These are phyloP conservation scores for Lactarius akahatsu DNA, from an alignment of 768 basidiomycete genomes.

Conservation along the genomic window DNA sequence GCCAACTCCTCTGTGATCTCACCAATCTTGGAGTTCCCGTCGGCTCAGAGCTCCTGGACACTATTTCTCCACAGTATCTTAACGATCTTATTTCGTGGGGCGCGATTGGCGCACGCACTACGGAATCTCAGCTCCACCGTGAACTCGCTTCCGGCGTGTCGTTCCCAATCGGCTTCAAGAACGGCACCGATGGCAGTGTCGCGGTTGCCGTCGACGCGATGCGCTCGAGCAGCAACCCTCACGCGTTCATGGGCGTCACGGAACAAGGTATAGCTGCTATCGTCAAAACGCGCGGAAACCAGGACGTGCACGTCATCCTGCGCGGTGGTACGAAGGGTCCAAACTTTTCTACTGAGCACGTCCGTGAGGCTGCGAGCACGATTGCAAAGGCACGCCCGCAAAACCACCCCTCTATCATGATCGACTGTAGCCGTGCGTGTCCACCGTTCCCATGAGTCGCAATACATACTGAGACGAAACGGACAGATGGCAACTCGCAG, in stretches of 20 bases:
- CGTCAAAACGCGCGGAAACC: conserved; percentile 69
- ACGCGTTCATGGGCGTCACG: conserved; percentile 94
- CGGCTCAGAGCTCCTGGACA: conserved; percentile 91
- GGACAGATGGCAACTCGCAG: conserved; percentile 86
- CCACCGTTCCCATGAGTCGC: background rate
- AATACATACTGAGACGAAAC: conserved; percentile 4
- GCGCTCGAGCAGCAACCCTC: conserved; percentile 86
- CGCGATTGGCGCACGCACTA: conserved; percentile 96
- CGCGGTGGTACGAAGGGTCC: conserved; percentile 91
- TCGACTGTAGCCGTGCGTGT: conserved; percentile 59
- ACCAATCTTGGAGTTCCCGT: conserved; percentile 89
- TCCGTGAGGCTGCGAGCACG: conserved; percentile 57
- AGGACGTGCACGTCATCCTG: conserved; percentile 91
- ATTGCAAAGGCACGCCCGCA: conserved; percentile 63
- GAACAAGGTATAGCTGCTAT: conserved; percentile 90
- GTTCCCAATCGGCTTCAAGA: conserved; percentile 99
- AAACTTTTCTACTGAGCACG: conserved; percentile 77
- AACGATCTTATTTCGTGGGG: conserved; percentile 88
- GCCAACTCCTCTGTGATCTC: conserved; percentile 89
- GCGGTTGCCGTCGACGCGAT: conserved; percentile 95
- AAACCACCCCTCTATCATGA: conserved; percentile 71
- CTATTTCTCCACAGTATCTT: conserved; percentile 79
- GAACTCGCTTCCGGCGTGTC: conserved; percentile 95
- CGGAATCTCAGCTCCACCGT: conserved; percentile 95
- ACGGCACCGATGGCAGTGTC: conserved; percentile 93